Conservation (phyloP, 2,329 filamentous ascomycete genomes). For the Bipolaris gigantea region DNA sequence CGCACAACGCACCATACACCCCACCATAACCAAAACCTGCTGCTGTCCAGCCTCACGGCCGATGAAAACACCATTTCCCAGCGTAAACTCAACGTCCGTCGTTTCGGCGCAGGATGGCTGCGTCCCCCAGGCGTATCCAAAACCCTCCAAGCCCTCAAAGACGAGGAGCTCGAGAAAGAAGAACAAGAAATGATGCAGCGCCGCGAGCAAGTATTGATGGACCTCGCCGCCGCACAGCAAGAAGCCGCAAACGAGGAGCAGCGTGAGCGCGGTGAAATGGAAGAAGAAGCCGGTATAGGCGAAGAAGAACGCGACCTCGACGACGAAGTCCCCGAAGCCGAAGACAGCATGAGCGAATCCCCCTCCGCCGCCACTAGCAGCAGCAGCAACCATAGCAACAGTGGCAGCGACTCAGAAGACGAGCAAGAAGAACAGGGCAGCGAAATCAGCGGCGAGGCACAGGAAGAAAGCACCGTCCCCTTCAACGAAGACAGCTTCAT, state of each 20-base stretch:
- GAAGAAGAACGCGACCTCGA: slow-evolving; percentile 44
- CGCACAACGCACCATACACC: slow-evolving; percentile 23
- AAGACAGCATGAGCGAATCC: slow-evolving; percentile 31
- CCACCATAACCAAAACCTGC: slow-evolving; percentile 20
- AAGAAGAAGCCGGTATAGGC: slow-evolving; percentile 31
- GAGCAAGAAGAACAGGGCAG: slow-evolving; percentile 6
- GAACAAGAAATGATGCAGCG: slow-evolving; percentile 78
- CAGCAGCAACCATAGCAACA: neutral
- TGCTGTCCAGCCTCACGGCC: slow-evolving; percentile 68
- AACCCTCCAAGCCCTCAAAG: slow-evolving; percentile 84
- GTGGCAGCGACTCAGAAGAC: slow-evolving; percentile 5
- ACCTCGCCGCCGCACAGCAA: slow-evolving; percentile 66
- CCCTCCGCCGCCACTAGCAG: slow-evolving; percentile 41
- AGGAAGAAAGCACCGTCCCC: slow-evolving; percentile 43
- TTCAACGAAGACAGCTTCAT: slow-evolving; percentile 55
- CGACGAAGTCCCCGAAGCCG: slow-evolving; percentile 45
- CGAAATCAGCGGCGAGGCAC: slow-evolving; percentile 27
- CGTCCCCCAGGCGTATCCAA: slow-evolving; percentile 85
- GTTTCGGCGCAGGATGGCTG: slow-evolving; percentile 89
- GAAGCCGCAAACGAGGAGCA: slow-evolving; percentile 42
- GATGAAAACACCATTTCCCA: slow-evolving; percentile 78
- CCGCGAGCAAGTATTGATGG: slow-evolving; percentile 70
- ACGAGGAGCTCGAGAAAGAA: slow-evolving; percentile 85
- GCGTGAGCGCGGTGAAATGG: slow-evolving; percentile 48
- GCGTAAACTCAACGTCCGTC: slow-evolving; percentile 78